A percentile compares a stretch with the other conserved stretches of the same genome.
Conservation (phyloP, 2,329 filamentous ascomycete genomes). For the Beauveria asiatica region DNA sequence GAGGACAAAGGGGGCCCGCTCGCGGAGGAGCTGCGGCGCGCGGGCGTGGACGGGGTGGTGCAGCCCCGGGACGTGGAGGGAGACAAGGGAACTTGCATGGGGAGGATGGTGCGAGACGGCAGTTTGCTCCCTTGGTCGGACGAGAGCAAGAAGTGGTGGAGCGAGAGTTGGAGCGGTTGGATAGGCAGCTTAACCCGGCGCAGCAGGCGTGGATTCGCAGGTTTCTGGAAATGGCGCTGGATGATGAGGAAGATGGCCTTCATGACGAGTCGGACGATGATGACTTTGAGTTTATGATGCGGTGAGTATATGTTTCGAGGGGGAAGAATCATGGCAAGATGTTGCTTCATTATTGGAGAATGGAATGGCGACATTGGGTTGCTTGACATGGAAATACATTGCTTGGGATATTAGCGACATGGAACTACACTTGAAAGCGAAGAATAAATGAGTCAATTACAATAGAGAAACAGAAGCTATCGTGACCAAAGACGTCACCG, state of each 20-base stretch:
- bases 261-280: constrained; percentile 34
- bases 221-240: constrained; percentile 45
- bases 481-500: too few relatives aligned
- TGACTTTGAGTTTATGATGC: constrained; percentile 16
- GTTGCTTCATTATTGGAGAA: neutral
- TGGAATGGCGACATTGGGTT: neutral
- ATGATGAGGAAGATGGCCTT: constrained; percentile 43
- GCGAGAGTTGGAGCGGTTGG: neutral
- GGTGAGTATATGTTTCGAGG: neutral
- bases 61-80: neutral
- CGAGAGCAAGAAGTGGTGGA: neutral
- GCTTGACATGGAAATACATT: neutral
- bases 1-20: constrained; percentile 12
- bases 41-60: neutral
- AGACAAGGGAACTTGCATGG: neutral
- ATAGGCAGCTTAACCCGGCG: constrained; percentile 32
- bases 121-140: constrained; percentile 12
- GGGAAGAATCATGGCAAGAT: neutral
- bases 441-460: neutral
- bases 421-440: neutral
- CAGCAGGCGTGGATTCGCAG: constrained; percentile 45
- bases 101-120: constrained; percentile 10
- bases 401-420: neutral
- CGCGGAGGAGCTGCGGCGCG: constrained; percentile 8
- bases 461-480: too few relatives aligned